phyloP scores from a whole-genome alignment of 1,139 yeast genomes.

The Debaryomycetaceae sp. region DNA sequence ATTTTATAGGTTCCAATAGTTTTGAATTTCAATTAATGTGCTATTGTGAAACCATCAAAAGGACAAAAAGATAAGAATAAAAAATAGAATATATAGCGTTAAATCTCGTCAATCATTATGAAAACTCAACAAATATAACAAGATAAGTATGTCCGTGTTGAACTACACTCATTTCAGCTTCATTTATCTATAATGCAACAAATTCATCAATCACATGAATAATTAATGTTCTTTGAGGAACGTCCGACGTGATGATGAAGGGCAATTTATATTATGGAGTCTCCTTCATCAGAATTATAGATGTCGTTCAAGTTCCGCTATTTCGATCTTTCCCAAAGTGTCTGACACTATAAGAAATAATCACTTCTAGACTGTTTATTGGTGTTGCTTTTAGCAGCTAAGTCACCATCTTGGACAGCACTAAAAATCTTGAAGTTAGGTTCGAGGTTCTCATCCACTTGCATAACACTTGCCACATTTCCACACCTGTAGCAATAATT shows the following conservation, averaged over 20 bases:
- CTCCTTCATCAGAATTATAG: background rate
- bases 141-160: background rate
- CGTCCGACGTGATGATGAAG: background rate
- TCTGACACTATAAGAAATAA: slow-evolving; percentile 57
- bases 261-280: background rate
- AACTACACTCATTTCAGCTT: background rate
- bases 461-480: slow-evolving; percentile 97
- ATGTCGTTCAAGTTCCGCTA: background rate
- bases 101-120: background rate
- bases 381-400: slow-evolving; percentile 57
- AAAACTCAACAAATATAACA: background rate
- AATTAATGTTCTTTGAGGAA: background rate
- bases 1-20: background rate
- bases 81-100: background rate
- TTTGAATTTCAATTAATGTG: background rate
- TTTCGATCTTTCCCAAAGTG: background rate
- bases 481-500: slow-evolving; percentile 98
- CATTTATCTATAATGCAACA: background rate
- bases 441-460: slow-evolving; percentile 78
- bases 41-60: background rate
- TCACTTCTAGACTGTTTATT: slow-evolving; percentile 77
- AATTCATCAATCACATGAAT: background rate
- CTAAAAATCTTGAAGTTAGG: slow-evolving; percentile 92
- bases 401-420: slow-evolving; percentile 90
- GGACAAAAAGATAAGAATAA: background rate